Evolutionary conservation across 768 basidiomycete species (phyloP).

Genomic region (Udeniomyces megalosporus): DNA sequence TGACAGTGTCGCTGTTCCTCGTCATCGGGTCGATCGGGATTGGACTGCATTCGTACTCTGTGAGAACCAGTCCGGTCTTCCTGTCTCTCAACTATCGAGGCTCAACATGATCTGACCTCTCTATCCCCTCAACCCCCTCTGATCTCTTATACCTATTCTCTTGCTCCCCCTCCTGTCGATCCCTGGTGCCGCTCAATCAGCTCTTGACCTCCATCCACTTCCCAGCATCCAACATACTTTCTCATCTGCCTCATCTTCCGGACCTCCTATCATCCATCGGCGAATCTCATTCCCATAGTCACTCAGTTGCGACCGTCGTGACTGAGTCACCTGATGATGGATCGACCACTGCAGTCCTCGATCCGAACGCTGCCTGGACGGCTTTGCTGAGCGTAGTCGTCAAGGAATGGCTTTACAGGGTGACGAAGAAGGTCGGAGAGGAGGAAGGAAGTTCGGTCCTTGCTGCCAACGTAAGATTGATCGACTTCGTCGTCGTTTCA

Average conservation of each 20-base stretch:
- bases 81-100: no score
- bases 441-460: constrained; percentile 82
- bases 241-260: constrained; percentile 31
- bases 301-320: constrained; percentile 35
- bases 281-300: constrained; percentile 25
- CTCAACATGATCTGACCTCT: no score
- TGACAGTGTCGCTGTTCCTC: constrained; percentile 69
- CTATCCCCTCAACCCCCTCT: not conserved
- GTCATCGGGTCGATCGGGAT: constrained; percentile 42
- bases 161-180: not conserved
- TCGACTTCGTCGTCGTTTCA: not conserved
- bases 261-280: constrained; percentile 41
- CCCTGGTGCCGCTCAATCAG: no score
- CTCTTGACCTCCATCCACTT: constrained; percentile 38
- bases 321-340: constrained; percentile 16
- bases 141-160: not conserved
- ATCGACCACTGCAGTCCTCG: constrained; percentile 35
- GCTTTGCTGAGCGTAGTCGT: constrained; percentile 59
- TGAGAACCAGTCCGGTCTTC: no score
- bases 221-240: constrained; percentile 20
- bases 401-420: constrained; percentile 87
- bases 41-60: constrained; percentile 67
- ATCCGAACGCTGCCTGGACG: constrained; percentile 95
- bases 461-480: constrained; percentile 52
- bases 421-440: constrained; percentile 76